Evolutionary conservation across 225 moss, liverwort and hornwort genomes (phyloP), one percentile per base, ranked within the genome.

Genomic region (Climacium dendroides): DNA sequence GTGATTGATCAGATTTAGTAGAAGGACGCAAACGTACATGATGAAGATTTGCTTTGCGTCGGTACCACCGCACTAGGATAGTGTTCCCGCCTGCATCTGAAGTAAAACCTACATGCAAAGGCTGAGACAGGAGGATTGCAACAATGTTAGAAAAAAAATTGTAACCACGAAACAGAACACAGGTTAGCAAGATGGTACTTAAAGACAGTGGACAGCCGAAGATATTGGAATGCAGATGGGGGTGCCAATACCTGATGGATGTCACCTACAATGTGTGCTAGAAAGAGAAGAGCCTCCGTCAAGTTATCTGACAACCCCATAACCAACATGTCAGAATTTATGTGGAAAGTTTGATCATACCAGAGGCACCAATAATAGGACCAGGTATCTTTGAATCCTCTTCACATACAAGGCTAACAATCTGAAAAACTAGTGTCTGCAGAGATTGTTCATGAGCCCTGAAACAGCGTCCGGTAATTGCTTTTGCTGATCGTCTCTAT

Each of bases 21-120:
- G 85, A 54, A 59, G 82, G 74, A 82, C 48, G 75, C 26, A 70
- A 71, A 90, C 81, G 69, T 93, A 97, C 95, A 92, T 95, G 97
- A 87, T 95, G 97, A 75, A 98, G 91, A 76, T 95, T 98, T 92
- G 54, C 91, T 80, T 96, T 93, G 85, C 95, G 93, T 66, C 89
- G 92, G 74, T 98, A 98, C 92, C 92, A 98, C 61, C 95, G 96
- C 71, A 98, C 59, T 35, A 89, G 41, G 77, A 96, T 96, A 17
- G 95, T 91, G 83, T 96, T 98, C 20, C 95, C 97, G 26, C 96
- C 96, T 79, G 81, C 88, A 89, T 98, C 97, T 85, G 92, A 90
- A 10, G 95, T 98, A 88, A 94, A 95, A 54, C 90, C 97, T 79
- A 98, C 95, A 62, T 98, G 97, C 90, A 98, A 87, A 66, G 97